Percentiles rank a stretch among this genome's conserved stretches.
Conservation (phyloP, 441 rosid genomes). For the Erodium moschatum region DNA sequence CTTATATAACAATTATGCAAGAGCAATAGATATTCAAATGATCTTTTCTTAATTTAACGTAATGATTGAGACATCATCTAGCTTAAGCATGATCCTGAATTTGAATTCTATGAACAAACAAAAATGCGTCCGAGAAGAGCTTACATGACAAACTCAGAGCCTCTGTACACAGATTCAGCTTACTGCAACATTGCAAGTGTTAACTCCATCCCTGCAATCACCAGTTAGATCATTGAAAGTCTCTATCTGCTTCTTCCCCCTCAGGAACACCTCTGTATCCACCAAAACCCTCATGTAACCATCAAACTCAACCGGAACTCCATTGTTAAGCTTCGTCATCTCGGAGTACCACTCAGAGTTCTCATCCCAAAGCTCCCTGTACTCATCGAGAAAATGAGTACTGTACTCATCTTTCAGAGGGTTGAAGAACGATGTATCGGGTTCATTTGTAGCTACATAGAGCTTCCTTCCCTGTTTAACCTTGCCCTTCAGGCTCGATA, state of each 20-base stretch:
- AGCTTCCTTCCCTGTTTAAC: slow-evolving; percentile 69
- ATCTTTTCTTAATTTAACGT: not conserved
- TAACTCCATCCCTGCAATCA: slow-evolving; percentile 91
- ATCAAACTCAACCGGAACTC: slow-evolving; percentile 70
- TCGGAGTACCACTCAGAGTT: slow-evolving; percentile 88
- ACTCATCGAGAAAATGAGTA: slow-evolving; percentile 85
- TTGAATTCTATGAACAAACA: no score
- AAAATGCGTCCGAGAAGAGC: no score
- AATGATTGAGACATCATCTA: not conserved
- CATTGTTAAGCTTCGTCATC: slow-evolving; percentile 53
- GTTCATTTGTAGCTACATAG: slow-evolving; percentile 80
- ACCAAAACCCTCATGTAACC: slow-evolving; percentile 96
- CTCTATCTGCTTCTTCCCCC: slow-evolving; percentile 71
- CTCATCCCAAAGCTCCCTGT: slow-evolving; percentile 67
- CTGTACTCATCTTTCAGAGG: slow-evolving; percentile 72
- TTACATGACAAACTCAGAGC: no score
- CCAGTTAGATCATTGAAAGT: slow-evolving; percentile 80
- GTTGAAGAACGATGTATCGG: slow-evolving; percentile 77
- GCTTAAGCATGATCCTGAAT: not conserved
- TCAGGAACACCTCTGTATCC: slow-evolving; percentile 80
- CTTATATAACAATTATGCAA: not conserved
- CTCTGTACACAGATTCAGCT: slow-evolving; percentile 23
- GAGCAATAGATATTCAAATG: not conserved
- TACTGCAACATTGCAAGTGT: slow-evolving; percentile 64
- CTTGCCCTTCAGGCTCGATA: slow-evolving; percentile 46